phyloP scores from a whole-genome alignment of 1,139 yeast genomes.

The Hemisphaericaspora xylofermentans region DNA sequence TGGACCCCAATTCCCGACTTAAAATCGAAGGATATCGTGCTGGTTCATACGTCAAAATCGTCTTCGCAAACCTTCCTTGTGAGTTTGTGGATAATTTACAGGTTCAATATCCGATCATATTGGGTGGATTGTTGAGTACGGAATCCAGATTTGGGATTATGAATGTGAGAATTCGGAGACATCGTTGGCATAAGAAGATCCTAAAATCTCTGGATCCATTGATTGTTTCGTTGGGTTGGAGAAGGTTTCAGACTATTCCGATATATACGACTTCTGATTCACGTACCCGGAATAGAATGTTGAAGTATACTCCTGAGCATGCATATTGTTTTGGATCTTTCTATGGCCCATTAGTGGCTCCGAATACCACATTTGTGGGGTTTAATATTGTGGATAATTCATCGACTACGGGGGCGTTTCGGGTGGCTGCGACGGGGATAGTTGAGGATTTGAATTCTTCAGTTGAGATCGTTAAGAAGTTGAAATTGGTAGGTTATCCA shows the following conservation, averaged over 20 bases:
- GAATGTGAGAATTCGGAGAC: constrained; percentile 93
- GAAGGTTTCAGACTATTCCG: constrained; percentile 96
- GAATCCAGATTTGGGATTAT: constrained; percentile 92
- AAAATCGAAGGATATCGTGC: constrained; percentile 90
- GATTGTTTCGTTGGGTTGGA: constrained; percentile 93
- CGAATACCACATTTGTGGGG: constrained; percentile 96
- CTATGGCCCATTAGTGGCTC: constrained; percentile 96
- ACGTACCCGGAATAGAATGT: constrained; percentile 95
- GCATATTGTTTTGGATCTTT: constrained; percentile 95
- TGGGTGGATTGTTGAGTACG: constrained; percentile 88
- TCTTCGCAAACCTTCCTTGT: constrained; percentile 81
- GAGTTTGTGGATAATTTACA: constrained; percentile 87
- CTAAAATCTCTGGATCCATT: constrained; percentile 94
- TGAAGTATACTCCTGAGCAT: constrained; percentile 98
- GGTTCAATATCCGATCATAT: constrained; percentile 78
- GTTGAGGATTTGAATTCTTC: constrained; percentile 90
- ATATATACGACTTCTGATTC: constrained; percentile 96
- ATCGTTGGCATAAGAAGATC: constrained; percentile 98
- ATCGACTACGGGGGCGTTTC: constrained; percentile 84
- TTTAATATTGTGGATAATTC: constrained; percentile 83
- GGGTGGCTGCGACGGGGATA: constrained; percentile 97
- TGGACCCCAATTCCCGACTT: constrained; percentile 74
- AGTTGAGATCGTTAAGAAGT: constrained; percentile 90
- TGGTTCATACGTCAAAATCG: constrained; percentile 90
- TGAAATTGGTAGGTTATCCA: constrained; percentile 93